These are phyloP conservation scores for Candida chauliodis DNA, from an alignment of 805 yeast species.

Conservation along the genomic window DNA sequence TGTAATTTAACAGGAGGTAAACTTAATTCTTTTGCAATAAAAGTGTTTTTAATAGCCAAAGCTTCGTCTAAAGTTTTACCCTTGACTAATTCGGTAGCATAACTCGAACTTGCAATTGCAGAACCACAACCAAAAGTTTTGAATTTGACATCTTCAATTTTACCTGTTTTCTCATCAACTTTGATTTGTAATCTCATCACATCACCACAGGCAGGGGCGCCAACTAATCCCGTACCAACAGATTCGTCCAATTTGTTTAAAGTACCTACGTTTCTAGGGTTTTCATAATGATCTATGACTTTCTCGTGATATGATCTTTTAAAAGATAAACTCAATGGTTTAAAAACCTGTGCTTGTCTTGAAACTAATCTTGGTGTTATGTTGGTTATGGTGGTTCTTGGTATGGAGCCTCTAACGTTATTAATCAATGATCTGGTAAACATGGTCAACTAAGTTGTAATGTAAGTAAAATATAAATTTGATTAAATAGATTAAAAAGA, in stretches of 20 bases:
- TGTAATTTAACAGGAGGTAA: slow-evolving; percentile 97
- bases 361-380: slow-evolving; percentile 1
- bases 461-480: not conserved
- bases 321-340: slow-evolving; percentile 1
- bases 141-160: slow-evolving; percentile 91
- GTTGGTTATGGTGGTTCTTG: not conserved
- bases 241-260: slow-evolving; percentile 69
- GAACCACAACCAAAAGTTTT: slow-evolving; percentile 99
- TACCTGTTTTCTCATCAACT: slow-evolving; percentile 86
- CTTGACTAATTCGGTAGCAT: slow-evolving; percentile 90
- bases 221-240: slow-evolving; percentile 97
- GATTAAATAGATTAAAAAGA: not conserved
- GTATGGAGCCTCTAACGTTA: not conserved
- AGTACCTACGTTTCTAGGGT: slow-evolving; percentile 96
- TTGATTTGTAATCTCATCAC: slow-evolving; percentile 96
- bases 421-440: slow-evolving; percentile 21
- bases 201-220: slow-evolving; percentile 99
- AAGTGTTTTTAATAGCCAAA: slow-evolving; percentile 84
- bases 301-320: slow-evolving; percentile 73
- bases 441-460: slow-evolving; percentile 15
- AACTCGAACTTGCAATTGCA: slow-evolving; percentile 94
- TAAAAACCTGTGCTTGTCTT: not conserved
- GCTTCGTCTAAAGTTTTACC: slow-evolving; percentile 96
- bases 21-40: slow-evolving; percentile 89
- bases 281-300: slow-evolving; percentile 92